A percentile compares a stretch with the other conserved stretches of the same genome.
These are phyloP conservation scores for Arthrocladium fulminans DNA, from an alignment of 2,329 filamentous ascomycete species.

Conservation along the genomic window DNA sequence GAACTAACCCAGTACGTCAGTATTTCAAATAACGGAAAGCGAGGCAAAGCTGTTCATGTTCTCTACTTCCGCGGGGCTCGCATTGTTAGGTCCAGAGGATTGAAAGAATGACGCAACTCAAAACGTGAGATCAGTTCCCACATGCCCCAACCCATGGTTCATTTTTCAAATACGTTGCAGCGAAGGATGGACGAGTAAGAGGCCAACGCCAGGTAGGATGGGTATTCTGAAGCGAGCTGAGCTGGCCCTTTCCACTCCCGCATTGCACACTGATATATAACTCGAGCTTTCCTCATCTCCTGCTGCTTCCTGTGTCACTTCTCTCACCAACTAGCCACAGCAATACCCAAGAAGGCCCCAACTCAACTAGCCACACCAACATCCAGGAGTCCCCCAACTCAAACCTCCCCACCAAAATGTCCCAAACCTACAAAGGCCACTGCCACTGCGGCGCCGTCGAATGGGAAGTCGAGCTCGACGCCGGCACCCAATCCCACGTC, in stretches of 20 bases:
- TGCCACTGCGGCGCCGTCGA: conserved; percentile 49
- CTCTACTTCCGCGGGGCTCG: background rate
- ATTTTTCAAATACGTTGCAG: conserved; percentile 7
- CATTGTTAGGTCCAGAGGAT: background rate
- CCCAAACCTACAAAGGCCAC: conserved; percentile 37
- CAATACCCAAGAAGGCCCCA: no score
- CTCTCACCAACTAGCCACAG: no score
- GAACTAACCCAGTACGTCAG: background rate
- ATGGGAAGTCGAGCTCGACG: conserved; percentile 43
- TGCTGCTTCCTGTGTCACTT: no score
- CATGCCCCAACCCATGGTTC: background rate
- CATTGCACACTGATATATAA: no score
- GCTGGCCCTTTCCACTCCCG: no score
- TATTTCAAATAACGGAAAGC: background rate
- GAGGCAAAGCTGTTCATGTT: background rate
- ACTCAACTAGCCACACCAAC: background rate
- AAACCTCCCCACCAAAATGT: conserved; percentile 28
- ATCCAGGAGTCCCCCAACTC: background rate
- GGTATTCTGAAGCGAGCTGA: no score
- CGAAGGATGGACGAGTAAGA: background rate
- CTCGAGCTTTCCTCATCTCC: no score
- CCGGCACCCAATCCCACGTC: conserved; percentile 33
- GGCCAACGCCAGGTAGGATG: no score
- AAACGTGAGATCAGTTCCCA: background rate
- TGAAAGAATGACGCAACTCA: background rate